Evolutionary conservation across 805 yeast genomes (phyloP).

Genomic region (Wickerhamiella domercqiae): DNA sequence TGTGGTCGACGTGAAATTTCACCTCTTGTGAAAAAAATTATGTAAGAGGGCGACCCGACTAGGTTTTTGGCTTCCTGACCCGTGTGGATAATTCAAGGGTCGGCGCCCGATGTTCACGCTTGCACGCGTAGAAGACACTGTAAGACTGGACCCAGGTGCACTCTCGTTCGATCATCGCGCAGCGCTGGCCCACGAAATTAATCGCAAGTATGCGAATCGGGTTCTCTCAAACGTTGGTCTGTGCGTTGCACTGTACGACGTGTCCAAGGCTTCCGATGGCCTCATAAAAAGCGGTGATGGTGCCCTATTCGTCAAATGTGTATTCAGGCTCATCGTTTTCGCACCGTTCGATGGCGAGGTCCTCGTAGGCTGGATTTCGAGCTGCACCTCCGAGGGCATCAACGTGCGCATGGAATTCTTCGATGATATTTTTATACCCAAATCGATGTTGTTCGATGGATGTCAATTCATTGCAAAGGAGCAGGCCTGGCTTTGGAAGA

Average conservation of each 20-base stretch:
- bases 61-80: too few species aligned
- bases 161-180: conserved; percentile 58
- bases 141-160: conserved; percentile 75
- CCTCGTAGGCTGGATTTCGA: conserved; percentile 81
- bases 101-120: conserved; percentile 90
- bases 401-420: conserved; percentile 74
- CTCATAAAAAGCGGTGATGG: conserved; percentile 90
- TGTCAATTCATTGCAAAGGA: conserved; percentile 53
- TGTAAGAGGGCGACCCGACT: too few species aligned
- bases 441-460: conserved; percentile 62
- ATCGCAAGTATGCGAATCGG: conserved; percentile 72
- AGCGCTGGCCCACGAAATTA: conserved; percentile 66
- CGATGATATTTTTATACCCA: conserved; percentile 84
- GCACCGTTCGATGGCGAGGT: conserved; percentile 93
- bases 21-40: background rate
- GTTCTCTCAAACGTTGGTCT: conserved; percentile 74
- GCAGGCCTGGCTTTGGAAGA: conserved; percentile 92
- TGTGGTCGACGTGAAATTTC: background rate
- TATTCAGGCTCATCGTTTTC: conserved; percentile 65
- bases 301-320: conserved; percentile 55
- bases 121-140: conserved; percentile 64
- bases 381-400: conserved; percentile 77
- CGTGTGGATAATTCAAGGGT: too few species aligned
- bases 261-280: conserved; percentile 73
- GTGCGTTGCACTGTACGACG: conserved; percentile 72